Evolutionary conservation across 495 filamentous ascomycete genomes (phyloP), one percentile per base, ranked within the genome.

Genomic region (Xanthoparmelia taractica): DNA sequence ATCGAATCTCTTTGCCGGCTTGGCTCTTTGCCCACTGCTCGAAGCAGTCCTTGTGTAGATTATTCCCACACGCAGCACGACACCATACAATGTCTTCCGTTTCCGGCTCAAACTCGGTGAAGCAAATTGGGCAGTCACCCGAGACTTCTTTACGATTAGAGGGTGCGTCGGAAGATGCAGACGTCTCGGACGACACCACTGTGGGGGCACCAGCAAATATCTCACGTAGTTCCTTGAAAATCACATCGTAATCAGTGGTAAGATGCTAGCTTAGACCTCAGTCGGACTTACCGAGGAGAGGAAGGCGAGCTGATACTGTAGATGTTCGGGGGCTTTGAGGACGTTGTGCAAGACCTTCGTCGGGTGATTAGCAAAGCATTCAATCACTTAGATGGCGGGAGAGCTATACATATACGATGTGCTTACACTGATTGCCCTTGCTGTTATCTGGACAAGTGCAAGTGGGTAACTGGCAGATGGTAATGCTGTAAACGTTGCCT

Each of bases 51-150:
- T 79, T 81, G 71, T 94, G 90, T 15, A 92, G 78, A 66, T 94
- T 92, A 71, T 92, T 89, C 1, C 88, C 89, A 67, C 90, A 94
- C 0, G 83, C 79, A 4, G 82, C 81, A 59, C 82, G 82, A 71
- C 90, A 94, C 78, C 85, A 92, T 3, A 90, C 82, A 20, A 86
- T 79, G 0, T 78, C 73, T 61, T 88, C 85, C 8, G 76, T 74
- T 8, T 76, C 71, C 4, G 75, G 67, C 52, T 85, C 79, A 66
- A 91, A 84, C 50, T 88, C 84, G 66, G 77, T 83, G 69, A 86
- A 90, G 72, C 90, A 93, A 69, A 95, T 89, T 0, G 88, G 87
- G 65, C 90, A 93, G 66, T 93, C 87, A 18, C 85, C 89, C 38
- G 91, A 87, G 4, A 85, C 63, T 0, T 80, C 73, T 68, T 85